Base-by-base conservation (phyloP, 768 basidiomycete species). In the Crepidotus variabilis region DNA sequence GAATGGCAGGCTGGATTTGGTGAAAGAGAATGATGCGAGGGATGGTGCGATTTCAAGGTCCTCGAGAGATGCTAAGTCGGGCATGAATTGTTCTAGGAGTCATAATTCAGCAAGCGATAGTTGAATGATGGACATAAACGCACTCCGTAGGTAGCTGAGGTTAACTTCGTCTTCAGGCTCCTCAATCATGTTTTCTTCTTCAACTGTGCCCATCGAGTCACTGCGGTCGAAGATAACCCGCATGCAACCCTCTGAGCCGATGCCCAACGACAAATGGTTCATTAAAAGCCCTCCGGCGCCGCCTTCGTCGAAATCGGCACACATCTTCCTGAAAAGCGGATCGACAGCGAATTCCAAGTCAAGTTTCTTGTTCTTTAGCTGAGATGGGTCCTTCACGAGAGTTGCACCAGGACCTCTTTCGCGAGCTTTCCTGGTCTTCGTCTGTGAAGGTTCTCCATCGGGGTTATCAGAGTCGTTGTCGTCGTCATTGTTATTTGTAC, bases 301-400 rank as follows among this genome's bases (percentile, higher is more conserved):
- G 43, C 95, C 97, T 70, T 99, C 97, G 68, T 99, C 97, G 65
- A 99, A 98, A 67, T 99, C 97, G 21, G 92, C 96, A 64, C 88
- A 92, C 1, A 97, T 98, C 78, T 99, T 99, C 74, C 84, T 90
- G 76, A 99, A 99, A 33, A 99, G 78, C 1, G 97, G 97, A 67
- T 99, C 97, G 24, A 99, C 93, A 47, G 85, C 88, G 71, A 97
- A 97, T 67, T 98, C 97, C 32, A 98, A 81, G 57, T 99, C 97
- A 47, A 93, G 79, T 65, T 96, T 94, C 78, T 99, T 98, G 74
- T 84, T 89, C 61, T 86, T 83, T 18, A 99, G 77, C 55, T 92
- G 86, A 0, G 81, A 70, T 33, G 87, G 84, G 61, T 88, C 87
- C 68, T 96, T 96, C 51, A 90, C 94, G n/a, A 98, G 81, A 0